Conservation (phyloP, 164 flowering plant genomes). For the Tetrastigma voinierianum region DNA sequence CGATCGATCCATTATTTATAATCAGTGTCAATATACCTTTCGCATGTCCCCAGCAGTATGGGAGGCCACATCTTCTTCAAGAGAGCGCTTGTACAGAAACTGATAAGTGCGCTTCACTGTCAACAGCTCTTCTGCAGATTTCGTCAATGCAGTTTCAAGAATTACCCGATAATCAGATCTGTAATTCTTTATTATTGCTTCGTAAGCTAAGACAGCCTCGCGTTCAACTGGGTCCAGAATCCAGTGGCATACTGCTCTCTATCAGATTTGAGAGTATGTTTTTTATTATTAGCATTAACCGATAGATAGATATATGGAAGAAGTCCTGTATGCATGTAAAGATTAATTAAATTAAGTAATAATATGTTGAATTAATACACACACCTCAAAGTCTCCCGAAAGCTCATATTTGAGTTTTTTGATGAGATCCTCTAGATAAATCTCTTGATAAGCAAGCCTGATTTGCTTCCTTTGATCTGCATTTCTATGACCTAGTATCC, state of each 20-base stretch:
- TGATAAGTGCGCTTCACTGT: slow-evolving; percentile 35
- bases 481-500: slow-evolving; percentile 38
- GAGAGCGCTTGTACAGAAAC: slow-evolving; percentile 31
- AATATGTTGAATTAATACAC: not conserved
- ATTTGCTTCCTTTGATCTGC: slow-evolving; percentile 32
- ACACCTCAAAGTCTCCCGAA: slow-evolving; percentile 40
- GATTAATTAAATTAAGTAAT: too few relatives aligned
- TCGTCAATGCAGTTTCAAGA: slow-evolving; percentile 31
- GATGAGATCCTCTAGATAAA: slow-evolving; percentile 37
- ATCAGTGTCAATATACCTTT: slow-evolving; percentile 21
- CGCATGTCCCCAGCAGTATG: slow-evolving; percentile 23
- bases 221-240: slow-evolving; percentile 43
- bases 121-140: slow-evolving; percentile 37
- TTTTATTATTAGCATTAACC: too few relatives aligned
- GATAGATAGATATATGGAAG: too few relatives aligned
- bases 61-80: slow-evolving; percentile 48
- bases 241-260: slow-evolving; percentile 49
- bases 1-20: not conserved
- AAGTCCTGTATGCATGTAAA: too few relatives aligned
- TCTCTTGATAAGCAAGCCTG: slow-evolving; percentile 29
- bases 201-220: slow-evolving; percentile 39
- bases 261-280: not conserved
- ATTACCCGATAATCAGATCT: slow-evolving; percentile 27
- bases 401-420: slow-evolving; percentile 38
- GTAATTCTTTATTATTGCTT: slow-evolving; percentile 30